Conservation (phyloP, 768 basidiomycete genomes). For the Leccinum sublutescens region DNA sequence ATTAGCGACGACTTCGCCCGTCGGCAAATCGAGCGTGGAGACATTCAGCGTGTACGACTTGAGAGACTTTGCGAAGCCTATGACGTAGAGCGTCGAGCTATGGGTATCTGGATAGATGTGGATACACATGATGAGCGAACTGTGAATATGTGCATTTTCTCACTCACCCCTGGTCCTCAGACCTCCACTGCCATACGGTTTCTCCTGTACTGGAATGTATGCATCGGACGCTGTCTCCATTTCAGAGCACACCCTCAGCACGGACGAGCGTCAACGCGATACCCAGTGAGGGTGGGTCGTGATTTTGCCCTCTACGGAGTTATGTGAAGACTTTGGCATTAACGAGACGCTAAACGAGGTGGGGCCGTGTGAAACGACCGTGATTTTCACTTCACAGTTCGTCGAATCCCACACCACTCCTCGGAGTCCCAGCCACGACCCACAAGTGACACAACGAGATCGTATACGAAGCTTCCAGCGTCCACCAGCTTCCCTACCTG, state of each 20-base stretch:
- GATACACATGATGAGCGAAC: conserved; percentile 63
- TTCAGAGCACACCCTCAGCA: conserved; percentile 15
- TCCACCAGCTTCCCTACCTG: too few relatives aligned
- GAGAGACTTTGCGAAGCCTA: conserved; percentile 45
- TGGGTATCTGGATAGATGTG: conserved; percentile 53
- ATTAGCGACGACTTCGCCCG: conserved; percentile 50
- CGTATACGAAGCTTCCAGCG: too few relatives aligned
- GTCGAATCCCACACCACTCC: too few relatives aligned
- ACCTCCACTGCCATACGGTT: conserved; percentile 69
- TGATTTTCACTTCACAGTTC: too few relatives aligned
- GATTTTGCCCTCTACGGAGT: conserved; percentile 40
- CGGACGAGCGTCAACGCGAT: conserved; percentile 44
- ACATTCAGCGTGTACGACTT: conserved; percentile 63
- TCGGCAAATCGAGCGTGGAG: conserved; percentile 53
- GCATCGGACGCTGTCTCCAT: conserved; percentile 43
- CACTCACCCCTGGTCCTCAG: conserved; percentile 63
- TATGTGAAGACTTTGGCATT: conserved; percentile 29
- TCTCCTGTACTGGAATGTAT: conserved; percentile 53
- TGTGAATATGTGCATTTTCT: conserved; percentile 23
- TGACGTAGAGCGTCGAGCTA: conserved; percentile 53
- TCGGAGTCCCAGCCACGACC: too few relatives aligned
- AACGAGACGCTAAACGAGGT: too few relatives aligned
- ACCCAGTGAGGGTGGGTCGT: conserved; percentile 56
- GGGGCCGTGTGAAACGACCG: too few relatives aligned
- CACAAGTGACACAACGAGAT: too few relatives aligned